These are phyloP conservation scores for Phytophthora brassicae DNA, from an alignment of 352 stramenopile genomes.

Conservation along the genomic window DNA sequence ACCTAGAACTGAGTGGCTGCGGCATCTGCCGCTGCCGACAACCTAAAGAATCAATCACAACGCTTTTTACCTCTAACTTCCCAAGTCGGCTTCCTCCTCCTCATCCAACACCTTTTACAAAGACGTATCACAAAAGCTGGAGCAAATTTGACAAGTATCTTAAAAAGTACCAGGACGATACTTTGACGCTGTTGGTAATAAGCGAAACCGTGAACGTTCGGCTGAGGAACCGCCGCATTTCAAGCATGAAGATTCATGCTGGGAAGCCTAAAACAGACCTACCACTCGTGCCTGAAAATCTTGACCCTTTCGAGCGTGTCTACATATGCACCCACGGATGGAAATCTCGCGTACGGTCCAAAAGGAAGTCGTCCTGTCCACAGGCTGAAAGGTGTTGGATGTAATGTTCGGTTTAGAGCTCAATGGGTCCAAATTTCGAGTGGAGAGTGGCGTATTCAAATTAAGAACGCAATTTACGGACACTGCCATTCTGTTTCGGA, in stretches of 20 bases:
- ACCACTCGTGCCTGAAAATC: not conserved
- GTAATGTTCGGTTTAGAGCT: not conserved
- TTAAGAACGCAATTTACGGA: not conserved
- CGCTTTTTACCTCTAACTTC: too few relatives aligned
- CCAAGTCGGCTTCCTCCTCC: too few relatives aligned
- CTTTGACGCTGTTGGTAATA: not conserved
- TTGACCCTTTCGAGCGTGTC: slow-evolving; percentile 5
- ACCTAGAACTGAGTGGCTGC: too few relatives aligned
- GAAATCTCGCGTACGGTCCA: not conserved
- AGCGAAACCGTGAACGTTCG: not conserved
- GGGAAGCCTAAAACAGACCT: not conserved
- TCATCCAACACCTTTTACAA: too few relatives aligned
- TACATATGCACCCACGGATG: slow-evolving; percentile 17
- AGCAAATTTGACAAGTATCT: not conserved
- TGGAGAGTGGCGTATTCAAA: not conserved
- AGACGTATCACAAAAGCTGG: not conserved
- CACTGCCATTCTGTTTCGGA: not conserved
- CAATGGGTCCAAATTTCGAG: not conserved
- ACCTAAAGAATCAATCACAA: too few relatives aligned
- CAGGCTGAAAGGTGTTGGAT: not conserved
- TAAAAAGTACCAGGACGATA: not conserved
- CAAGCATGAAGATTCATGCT: not conserved
- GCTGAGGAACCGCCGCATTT: not conserved
- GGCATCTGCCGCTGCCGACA: too few relatives aligned
- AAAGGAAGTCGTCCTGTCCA: not conserved